Conservation (phyloP, 164 flowering plant species). For the Taxillus chinensis region DNA sequence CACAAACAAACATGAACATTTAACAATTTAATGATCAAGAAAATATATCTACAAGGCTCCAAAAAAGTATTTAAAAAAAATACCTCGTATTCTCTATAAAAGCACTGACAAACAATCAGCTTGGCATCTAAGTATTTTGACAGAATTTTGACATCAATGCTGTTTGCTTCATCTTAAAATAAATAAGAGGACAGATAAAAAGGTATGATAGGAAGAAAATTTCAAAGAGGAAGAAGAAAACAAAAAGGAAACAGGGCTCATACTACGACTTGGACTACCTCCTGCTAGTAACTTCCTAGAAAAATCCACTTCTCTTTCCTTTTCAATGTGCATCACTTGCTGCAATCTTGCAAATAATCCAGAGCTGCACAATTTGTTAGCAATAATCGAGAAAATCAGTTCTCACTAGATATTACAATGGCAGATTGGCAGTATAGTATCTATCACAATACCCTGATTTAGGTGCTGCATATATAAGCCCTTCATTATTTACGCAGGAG, state of each 20-base stretch:
- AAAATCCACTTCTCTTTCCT: slow-evolving; percentile 40
- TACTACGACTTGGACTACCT: slow-evolving; percentile 21
- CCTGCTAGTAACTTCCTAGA: slow-evolving; percentile 27
- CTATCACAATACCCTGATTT: slow-evolving; percentile 29
- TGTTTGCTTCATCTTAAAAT: slow-evolving; percentile 33
- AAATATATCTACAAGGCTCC: background rate
- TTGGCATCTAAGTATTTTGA: slow-evolving; percentile 74
- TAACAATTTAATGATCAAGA: background rate
- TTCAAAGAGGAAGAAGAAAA: background rate
- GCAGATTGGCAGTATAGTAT: background rate
- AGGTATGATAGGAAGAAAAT: background rate
- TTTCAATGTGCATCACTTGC: slow-evolving; percentile 59
- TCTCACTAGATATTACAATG: background rate
- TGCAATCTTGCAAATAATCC: slow-evolving; percentile 62
- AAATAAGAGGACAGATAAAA: no score
- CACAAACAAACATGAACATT: slow-evolving; percentile 10
- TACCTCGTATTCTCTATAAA: slow-evolving; percentile 13
- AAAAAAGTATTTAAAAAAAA: background rate
- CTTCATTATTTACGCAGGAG: slow-evolving; percentile 21
- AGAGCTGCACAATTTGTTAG: slow-evolving; percentile 23
- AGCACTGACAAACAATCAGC: slow-evolving; percentile 67
- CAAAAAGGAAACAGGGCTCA: background rate
- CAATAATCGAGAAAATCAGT: background rate
- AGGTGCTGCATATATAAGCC: slow-evolving; percentile 15
- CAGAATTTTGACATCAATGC: slow-evolving; percentile 44